phyloP scores from a whole-genome alignment of 805 yeast genomes.

The Saturnispora galanensis region DNA sequence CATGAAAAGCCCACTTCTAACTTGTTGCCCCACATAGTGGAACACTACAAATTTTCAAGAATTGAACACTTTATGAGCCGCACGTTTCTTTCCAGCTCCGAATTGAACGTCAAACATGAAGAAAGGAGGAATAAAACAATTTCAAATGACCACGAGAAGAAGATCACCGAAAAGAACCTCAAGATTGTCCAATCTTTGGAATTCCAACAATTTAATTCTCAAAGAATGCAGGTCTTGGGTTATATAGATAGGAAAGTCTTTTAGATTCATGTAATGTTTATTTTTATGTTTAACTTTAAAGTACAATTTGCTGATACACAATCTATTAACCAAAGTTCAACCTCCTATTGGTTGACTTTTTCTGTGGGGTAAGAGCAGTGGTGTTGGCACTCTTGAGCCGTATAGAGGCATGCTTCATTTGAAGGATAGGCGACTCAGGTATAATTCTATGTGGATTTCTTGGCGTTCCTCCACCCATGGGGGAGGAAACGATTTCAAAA shows the following conservation, averaged over 20 bases:
- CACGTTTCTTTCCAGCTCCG: slow-evolving; percentile 1
- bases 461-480: slow-evolving; percentile 8
- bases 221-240: slow-evolving; percentile 3
- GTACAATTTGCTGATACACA: neutral
- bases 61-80: neutral
- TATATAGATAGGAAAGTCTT: slow-evolving; percentile 1
- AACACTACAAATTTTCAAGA: neutral
- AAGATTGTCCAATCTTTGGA: slow-evolving; percentile 1
- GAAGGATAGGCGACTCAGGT: neutral
- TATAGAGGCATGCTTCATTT: slow-evolving; percentile 1
- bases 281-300: neutral
- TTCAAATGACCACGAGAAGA: neutral
- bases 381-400: slow-evolving; percentile 1
- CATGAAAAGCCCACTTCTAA: neutral
- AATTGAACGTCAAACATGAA: slow-evolving; percentile 2
- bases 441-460: slow-evolving; percentile 1
- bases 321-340: slow-evolving; percentile 14
- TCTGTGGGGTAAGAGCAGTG: neutral
- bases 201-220: neutral
- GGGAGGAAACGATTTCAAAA: slow-evolving; percentile 17
- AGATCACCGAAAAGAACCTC: neutral
- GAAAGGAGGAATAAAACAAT: neutral
- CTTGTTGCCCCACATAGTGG: neutral
- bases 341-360: slow-evolving; percentile 14
- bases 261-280: neutral